Evolutionary conservation across 192 early-diverging fungal genomes (phyloP).

Genomic region (Coemansia sp.): DNA sequence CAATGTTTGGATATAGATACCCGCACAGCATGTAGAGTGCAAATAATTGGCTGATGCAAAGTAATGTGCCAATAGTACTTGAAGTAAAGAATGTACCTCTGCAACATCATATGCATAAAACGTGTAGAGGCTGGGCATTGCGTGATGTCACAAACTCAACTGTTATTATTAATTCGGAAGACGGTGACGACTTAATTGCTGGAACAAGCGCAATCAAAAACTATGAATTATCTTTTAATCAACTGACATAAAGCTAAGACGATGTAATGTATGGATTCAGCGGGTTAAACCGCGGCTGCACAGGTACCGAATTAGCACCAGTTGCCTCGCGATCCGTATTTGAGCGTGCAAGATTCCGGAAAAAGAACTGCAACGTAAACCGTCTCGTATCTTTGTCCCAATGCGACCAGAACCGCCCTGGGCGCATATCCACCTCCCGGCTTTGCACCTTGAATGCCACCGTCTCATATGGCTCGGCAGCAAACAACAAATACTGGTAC

Average conservation of each 20-base stretch:
- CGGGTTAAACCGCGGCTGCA: slow-evolving; percentile 18
- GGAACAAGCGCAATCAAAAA: no score
- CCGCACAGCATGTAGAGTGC: no score
- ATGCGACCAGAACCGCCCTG: slow-evolving; percentile 87
- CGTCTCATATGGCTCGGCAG: slow-evolving; percentile 95
- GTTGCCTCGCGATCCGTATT: neutral
- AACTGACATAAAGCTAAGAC: neutral
- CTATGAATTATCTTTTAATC: neutral
- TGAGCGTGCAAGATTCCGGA: slow-evolving; percentile 28
- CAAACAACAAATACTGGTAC: slow-evolving; percentile 92
- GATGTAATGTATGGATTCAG: slow-evolving; percentile 28
- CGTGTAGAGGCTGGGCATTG: no score
- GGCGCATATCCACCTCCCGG: slow-evolving; percentile 84
- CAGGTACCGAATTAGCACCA: slow-evolving; percentile 21
- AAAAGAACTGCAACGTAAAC: slow-evolving; percentile 93
- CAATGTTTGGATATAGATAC: no score
- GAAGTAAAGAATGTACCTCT: no score
- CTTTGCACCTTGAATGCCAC: slow-evolving; percentile 93
- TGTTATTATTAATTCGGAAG: no score
- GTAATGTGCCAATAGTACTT: no score
- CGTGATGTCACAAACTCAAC: no score
- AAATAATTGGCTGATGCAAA: no score
- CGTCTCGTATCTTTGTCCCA: slow-evolving; percentile 91
- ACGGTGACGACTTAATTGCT: no score
- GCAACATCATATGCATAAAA: no score